These are phyloP conservation scores for Solanum gracilifrons DNA, from an alignment of 257 asterid species.

Conservation along the genomic window DNA sequence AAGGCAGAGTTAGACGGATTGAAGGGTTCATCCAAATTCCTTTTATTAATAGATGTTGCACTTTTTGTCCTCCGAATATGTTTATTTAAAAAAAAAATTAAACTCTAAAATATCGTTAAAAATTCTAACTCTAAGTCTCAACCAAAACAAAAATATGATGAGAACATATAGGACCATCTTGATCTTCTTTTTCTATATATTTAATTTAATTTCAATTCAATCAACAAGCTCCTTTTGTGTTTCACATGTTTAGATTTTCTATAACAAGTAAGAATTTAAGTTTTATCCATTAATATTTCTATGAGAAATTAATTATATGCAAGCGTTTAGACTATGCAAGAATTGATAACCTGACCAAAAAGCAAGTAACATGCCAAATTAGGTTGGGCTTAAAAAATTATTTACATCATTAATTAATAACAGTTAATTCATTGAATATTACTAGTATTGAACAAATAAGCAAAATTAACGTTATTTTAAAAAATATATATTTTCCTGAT, in stretches of 20 bases:
- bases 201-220: background rate
- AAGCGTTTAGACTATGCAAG: background rate
- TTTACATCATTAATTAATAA: background rate
- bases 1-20: fast-evolving
- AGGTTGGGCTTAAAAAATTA: too few relatives aligned
- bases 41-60: background rate
- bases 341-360: background rate
- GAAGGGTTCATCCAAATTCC: background rate
- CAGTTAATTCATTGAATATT: background rate
- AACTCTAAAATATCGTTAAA: background rate
- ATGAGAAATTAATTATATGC: background rate
- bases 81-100: background rate
- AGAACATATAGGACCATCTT: background rate
- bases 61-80: background rate
- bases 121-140: background rate
- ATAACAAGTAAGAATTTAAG: background rate
- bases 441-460: background rate
- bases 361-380: background rate
- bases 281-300: background rate
- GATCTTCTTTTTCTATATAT: background rate
- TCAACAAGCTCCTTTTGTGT: background rate
- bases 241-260: background rate
- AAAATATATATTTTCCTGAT: background rate
- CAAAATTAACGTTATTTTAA: background rate
- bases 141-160: background rate